Percentiles rank a stretch among this genome's conserved stretches.
Evolutionary conservation across 2,329 filamentous ascomycete genomes (phyloP).

Genomic region (Achaetomium macrosporum): DNA sequence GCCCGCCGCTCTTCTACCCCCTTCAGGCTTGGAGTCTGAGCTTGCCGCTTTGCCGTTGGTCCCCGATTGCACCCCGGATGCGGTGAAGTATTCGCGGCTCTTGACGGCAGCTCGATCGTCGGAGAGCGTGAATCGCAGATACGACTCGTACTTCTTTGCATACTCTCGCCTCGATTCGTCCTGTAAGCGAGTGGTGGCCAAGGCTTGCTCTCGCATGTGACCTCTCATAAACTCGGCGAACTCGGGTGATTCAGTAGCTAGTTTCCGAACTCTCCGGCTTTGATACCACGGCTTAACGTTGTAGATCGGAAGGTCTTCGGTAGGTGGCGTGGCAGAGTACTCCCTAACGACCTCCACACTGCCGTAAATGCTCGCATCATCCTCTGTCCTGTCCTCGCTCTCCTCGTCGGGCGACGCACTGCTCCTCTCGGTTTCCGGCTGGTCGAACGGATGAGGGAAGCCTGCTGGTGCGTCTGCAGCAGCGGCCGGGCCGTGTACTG

Average conservation of each 20-base stretch:
- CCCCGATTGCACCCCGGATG: conserved; percentile 33
- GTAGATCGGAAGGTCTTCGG: conserved; percentile 48
- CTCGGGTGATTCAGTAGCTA: conserved; percentile 35
- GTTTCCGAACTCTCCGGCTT: conserved; percentile 40
- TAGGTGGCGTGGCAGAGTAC: conserved; percentile 48
- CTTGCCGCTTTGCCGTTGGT: conserved; percentile 34
- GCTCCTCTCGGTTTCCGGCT: conserved; percentile 29
- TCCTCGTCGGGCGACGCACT: conserved; percentile 47
- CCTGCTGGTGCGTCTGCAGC: conserved; percentile 15
- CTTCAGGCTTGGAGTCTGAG: conserved; percentile 53
- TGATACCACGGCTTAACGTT: conserved; percentile 42
- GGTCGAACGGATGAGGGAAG: conserved; percentile 18
- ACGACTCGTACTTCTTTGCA: conserved; percentile 42
- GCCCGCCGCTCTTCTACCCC: conserved; percentile 42
- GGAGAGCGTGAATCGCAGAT: conserved; percentile 52
- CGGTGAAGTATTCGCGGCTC: conserved; percentile 49
- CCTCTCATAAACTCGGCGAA: conserved; percentile 43
- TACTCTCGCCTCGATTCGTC: conserved; percentile 38
- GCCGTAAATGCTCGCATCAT: conserved; percentile 47
- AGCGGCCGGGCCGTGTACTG: conserved; percentile 22
- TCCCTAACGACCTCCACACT: conserved; percentile 45
- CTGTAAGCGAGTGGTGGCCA: conserved; percentile 35
- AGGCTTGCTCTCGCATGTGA: conserved; percentile 39
- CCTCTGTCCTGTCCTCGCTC: conserved; percentile 49
- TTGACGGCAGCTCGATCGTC: conserved; percentile 49